Percentiles rank a stretch among this genome's conserved stretches.
Evolutionary conservation across 805 yeast species (phyloP).

Genomic region (Nakazawaea molendinolei): DNA sequence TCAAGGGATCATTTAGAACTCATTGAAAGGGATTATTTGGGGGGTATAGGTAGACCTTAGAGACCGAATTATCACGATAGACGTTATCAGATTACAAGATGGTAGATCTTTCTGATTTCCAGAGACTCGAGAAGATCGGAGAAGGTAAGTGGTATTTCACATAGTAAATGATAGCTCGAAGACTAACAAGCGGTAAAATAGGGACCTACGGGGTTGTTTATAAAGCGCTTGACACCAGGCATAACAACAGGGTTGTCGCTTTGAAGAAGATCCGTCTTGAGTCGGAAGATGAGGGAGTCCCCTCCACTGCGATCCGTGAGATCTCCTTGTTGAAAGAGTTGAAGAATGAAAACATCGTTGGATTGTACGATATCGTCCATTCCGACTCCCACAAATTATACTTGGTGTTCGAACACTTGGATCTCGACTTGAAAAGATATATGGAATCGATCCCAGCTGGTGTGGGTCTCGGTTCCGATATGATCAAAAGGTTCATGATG

Average conservation of each 20-base stretch:
- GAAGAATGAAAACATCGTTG: slow-evolving; percentile 88
- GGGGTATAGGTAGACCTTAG: too few relatives aligned
- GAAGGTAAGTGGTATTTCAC: slow-evolving; percentile 53
- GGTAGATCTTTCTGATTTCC: slow-evolving; percentile 89
- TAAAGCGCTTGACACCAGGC: slow-evolving; percentile 84
- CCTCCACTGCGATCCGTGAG: slow-evolving; percentile 96
- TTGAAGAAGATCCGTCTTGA: slow-evolving; percentile 91
- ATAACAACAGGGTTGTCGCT: slow-evolving; percentile 92
- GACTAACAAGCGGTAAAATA: slow-evolving; percentile 13
- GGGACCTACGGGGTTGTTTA: slow-evolving; percentile 98
- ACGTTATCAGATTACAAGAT: too few relatives aligned
- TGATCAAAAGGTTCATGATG: slow-evolving; percentile 90
- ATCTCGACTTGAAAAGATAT: slow-evolving; percentile 89
- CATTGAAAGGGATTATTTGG: too few relatives aligned
- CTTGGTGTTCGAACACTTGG: slow-evolving; percentile 88
- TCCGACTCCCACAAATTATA: slow-evolving; percentile 89
- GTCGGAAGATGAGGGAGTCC: slow-evolving; percentile 97
- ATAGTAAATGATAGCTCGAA: too few relatives aligned
- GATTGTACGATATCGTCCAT: slow-evolving; percentile 90
- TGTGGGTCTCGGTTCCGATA: slow-evolving; percentile 79
- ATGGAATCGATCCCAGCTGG: slow-evolving; percentile 95
- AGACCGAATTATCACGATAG: too few relatives aligned
- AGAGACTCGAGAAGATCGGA: slow-evolving; percentile 92
- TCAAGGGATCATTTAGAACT: too few relatives aligned
- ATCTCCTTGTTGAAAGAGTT: slow-evolving; percentile 90